phyloP scores from a whole-genome alignment of 169 alveolate genomes.

The Amoebophrya sp. region DNA sequence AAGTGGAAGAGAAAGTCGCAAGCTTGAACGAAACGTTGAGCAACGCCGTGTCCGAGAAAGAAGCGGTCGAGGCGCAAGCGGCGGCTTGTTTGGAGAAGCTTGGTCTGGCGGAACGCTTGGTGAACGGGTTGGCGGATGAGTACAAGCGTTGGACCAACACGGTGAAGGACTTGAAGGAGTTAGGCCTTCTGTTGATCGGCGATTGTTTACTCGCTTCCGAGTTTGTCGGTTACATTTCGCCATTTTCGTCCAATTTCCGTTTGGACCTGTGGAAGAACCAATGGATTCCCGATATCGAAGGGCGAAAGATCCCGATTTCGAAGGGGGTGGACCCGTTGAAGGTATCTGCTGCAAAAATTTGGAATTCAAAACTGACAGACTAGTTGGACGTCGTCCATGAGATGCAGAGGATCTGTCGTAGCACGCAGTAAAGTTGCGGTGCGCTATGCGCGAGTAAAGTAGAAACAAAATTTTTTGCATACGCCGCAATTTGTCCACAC shows the following conservation, averaged over 20 bases:
- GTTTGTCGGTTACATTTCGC: slow-evolving; percentile 91
- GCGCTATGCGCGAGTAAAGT: background rate
- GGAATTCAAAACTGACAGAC: too few species aligned
- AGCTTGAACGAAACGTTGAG: slow-evolving; percentile 68
- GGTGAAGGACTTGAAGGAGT: slow-evolving; percentile 72
- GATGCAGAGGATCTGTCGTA: too few species aligned
- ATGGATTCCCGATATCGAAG: slow-evolving; percentile 80
- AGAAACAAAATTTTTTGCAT: background rate
- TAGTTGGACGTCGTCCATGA: too few species aligned
- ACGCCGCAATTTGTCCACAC: background rate
- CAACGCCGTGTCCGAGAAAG: slow-evolving; percentile 79
- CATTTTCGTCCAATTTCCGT: slow-evolving; percentile 83
- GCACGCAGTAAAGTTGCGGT: too few species aligned
- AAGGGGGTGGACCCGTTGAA: slow-evolving; percentile 79
- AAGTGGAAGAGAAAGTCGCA: slow-evolving; percentile 65
- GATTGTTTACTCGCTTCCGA: slow-evolving; percentile 88
- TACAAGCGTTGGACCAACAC: slow-evolving; percentile 90
- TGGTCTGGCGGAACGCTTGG: slow-evolving; percentile 85
- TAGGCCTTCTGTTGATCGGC: slow-evolving; percentile 81
- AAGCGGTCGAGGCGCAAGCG: slow-evolving; percentile 78
- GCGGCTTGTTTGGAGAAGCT: slow-evolving; percentile 75
- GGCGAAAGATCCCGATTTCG: slow-evolving; percentile 74
- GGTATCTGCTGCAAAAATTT: too few species aligned
- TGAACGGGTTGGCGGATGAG: slow-evolving; percentile 88
- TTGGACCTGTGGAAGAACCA: slow-evolving; percentile 73